A percentile compares a stretch with the other conserved stretches of the same genome.
phyloP scores from a whole-genome alignment of 2,329 filamentous ascomycete genomes.

The Monascus ruber region DNA sequence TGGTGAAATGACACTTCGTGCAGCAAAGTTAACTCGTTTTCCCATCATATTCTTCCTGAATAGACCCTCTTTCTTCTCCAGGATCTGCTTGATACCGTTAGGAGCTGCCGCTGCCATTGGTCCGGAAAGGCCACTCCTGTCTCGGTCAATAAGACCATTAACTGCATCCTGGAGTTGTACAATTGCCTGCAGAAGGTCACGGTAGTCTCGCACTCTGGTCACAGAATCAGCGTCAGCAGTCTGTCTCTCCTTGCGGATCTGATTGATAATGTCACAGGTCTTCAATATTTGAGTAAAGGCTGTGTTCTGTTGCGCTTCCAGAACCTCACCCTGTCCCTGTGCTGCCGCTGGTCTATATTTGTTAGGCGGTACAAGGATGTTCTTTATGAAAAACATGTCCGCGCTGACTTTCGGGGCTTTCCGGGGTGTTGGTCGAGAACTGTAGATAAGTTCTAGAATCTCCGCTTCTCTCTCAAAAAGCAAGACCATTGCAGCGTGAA shows the following conservation, averaged over 20 bases:
- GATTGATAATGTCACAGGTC: constrained; percentile 59
- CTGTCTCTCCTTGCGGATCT: constrained; percentile 60
- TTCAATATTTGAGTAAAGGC: constrained; percentile 78
- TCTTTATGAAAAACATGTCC: constrained; percentile 90
- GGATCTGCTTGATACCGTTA: constrained; percentile 91
- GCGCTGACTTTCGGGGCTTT: constrained; percentile 50
- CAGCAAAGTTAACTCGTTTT: constrained; percentile 97
- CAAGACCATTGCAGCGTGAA: constrained; percentile 63
- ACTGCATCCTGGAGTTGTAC: constrained; percentile 77
- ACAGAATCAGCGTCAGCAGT: constrained; percentile 35
- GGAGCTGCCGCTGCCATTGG: constrained; percentile 66
- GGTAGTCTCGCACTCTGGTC: constrained; percentile 51
- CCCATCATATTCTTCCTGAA: constrained; percentile 99
- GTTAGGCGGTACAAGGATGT: constrained; percentile 82
- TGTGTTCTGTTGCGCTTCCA: constrained; percentile 79
- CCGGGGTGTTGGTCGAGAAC: constrained; percentile 55
- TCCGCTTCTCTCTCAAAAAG: constrained; percentile 84
- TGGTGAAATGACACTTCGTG: constrained; percentile 92
- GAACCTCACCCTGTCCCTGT: constrained; percentile 67
- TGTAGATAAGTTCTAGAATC: constrained; percentile 74
- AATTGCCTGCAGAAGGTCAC: constrained; percentile 70
- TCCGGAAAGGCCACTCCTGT: constrained; percentile 72
- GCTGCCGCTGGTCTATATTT: constrained; percentile 78
- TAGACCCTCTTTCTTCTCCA: constrained; percentile 97
- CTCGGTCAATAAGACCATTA: constrained; percentile 84